Evolutionary conservation across 2,329 filamentous ascomycete species (phyloP).

Genomic region (Emydomyces testavorans): DNA sequence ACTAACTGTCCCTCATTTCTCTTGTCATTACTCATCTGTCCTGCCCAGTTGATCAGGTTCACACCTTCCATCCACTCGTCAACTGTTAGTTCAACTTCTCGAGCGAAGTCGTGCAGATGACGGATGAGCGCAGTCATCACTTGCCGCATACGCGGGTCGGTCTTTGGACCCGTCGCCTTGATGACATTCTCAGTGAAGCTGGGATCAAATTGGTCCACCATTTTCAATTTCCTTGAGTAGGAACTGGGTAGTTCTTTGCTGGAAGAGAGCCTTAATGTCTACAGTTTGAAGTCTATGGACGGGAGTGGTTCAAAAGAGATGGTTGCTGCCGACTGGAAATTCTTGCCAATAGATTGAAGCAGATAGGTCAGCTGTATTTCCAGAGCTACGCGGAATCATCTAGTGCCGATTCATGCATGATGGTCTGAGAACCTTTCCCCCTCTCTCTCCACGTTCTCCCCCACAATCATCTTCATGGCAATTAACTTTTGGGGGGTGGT

Average conservation of each 20-base stretch:
- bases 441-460: no score
- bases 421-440: slow-evolving; percentile 9
- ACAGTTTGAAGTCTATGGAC: not conserved
- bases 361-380: not conserved
- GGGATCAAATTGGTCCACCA: slow-evolving; percentile 20
- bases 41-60: slow-evolving; percentile 49
- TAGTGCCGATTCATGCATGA: not conserved
- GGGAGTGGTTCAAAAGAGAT: not conserved
- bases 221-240: not conserved
- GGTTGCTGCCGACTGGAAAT: not conserved
- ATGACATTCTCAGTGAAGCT: slow-evolving; percentile 58
- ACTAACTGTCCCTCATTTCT: slow-evolving; percentile 53
- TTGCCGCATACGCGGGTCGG: slow-evolving; percentile 53
- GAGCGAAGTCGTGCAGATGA: slow-evolving; percentile 49
- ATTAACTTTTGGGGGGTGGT: not conserved
- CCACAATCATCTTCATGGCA: slow-evolving; percentile 1
- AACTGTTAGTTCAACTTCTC: slow-evolving; percentile 47
- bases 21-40: slow-evolving; percentile 50
- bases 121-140: slow-evolving; percentile 45
- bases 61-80: slow-evolving; percentile 50
- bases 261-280: not conserved
- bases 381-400: not conserved
- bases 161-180: slow-evolving; percentile 61
- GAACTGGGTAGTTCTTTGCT: not conserved
- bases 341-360: not conserved